A percentile compares a stretch with the other conserved stretches of the same genome.
phyloP scores from a whole-genome alignment of 1,284 basidiomycete species.

The Papiliotrema flavescens region DNA sequence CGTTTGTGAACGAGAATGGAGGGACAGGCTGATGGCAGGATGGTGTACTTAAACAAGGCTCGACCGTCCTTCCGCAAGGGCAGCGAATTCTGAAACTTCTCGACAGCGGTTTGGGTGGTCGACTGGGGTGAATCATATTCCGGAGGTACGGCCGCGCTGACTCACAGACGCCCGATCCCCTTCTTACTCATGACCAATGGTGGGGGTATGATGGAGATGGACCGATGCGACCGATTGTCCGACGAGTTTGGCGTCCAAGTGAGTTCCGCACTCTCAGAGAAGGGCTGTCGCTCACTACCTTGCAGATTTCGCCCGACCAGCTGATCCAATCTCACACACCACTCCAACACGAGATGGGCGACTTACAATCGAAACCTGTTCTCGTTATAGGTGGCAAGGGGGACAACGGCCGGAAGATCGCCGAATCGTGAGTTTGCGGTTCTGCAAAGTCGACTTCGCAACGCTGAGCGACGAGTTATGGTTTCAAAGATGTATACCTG shows the following conservation, averaged over 20 bases:
- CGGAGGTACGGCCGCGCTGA: not conserved
- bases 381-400: conserved; percentile 80
- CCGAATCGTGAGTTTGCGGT: conserved; percentile 61
- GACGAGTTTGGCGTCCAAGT: conserved; percentile 65
- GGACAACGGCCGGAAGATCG: conserved; percentile 72
- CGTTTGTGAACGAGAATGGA: not conserved
- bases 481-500: conserved; percentile 76
- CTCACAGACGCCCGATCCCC: conserved; percentile 72
- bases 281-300: not conserved
- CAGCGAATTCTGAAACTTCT: conserved; percentile 70
- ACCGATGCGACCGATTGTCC: conserved; percentile 65
- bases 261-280: conserved; percentile 13
- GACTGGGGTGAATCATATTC: no score
- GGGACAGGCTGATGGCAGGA: conserved; percentile 57
- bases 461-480: conserved; percentile 77
- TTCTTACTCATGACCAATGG: conserved; percentile 89
- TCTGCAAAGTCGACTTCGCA: not conserved
- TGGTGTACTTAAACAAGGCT: conserved; percentile 83
- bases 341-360: conserved; percentile 61
- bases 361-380: conserved; percentile 71
- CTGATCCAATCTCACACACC: conserved; percentile 91
- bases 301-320: conserved; percentile 67
- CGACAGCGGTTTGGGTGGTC: no score
- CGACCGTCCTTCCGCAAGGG: conserved; percentile 69
- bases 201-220: conserved; percentile 76